Conservation (phyloP, 352 stramenopile species). For the Pythium volutum region DNA sequence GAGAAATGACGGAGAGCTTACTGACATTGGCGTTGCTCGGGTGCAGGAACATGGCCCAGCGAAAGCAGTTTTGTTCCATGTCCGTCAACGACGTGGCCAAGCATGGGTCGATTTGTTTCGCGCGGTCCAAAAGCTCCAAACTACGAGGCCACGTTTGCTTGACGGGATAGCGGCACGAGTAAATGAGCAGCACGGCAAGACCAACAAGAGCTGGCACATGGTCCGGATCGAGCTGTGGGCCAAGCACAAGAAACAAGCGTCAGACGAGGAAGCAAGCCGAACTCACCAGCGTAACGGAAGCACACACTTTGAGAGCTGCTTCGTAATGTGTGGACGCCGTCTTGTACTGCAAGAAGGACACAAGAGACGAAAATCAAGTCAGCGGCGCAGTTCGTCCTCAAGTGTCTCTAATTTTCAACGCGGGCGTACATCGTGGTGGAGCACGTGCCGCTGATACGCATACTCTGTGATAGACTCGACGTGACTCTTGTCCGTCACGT, state of each 20-base stretch:
- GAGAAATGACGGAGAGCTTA: not conserved
- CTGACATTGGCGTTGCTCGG: constrained; percentile 48
- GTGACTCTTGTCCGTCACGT: constrained; percentile 10
- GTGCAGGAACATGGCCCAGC: constrained; percentile 60
- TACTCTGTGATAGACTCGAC: constrained; percentile 37
- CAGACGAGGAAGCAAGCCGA: not conserved
- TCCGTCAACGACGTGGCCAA: constrained; percentile 24
- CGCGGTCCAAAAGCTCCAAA: constrained; percentile 34
- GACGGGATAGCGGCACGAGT: constrained; percentile 56
- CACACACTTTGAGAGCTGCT: constrained; percentile 40
- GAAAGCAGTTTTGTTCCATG: constrained; percentile 57
- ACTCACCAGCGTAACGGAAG: not conserved
- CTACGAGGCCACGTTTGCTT: constrained; percentile 52
- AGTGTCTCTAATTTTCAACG: not conserved
- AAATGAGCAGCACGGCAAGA: constrained; percentile 49
- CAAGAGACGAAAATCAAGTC: not conserved
- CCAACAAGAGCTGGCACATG: constrained; percentile 43
- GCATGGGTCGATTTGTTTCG: constrained; percentile 1
- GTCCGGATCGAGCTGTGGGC: constrained; percentile 29
- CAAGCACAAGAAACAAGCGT: not conserved
- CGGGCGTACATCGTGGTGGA: constrained; percentile 47
- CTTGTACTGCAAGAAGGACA: constrained; percentile 46
- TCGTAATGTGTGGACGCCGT: constrained; percentile 47
- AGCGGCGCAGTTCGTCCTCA: not conserved
- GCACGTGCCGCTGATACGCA: constrained; percentile 43